Evolutionary conservation across 352 stramenopile genomes (phyloP), one percentile per base, ranked within the genome.

Genomic region (Phytopythium litorale): DNA sequence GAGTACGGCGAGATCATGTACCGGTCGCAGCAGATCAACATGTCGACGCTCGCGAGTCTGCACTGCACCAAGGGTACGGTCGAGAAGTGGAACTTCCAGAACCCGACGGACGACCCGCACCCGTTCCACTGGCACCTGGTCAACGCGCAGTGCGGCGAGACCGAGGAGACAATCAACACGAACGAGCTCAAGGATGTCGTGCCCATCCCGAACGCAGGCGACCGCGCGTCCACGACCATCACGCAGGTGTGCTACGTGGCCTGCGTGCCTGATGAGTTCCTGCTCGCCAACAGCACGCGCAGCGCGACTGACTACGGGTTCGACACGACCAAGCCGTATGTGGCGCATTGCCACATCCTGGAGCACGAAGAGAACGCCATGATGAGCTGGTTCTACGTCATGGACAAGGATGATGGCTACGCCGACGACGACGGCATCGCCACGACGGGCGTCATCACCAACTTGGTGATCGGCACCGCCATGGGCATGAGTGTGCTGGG

Each of bases 311-410:
- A 88, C 42, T 92, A 84, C 69, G 77, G 77, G 53, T 92, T 92
- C 53, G 76, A 90, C 60, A 89, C 80, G 15, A 78, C 66, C 0
- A 78, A 88, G 19, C 79, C 80, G 28, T 90, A 92, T 55, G 69
- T 92, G n/a, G 80, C 81, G 1, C 83, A 92, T 33, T 92, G 83
- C 58, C 83, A 92, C 64, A 87, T 88, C 42, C 58, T 92, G n/a
- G 83, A 92, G 58, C 83, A 92, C 62, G 80, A 89, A 64, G 83
- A 90, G 53, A 90, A 92, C 67, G 64, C 64, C 52, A 92, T 89
- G 83, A 76, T 90, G 68, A 84, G 75, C 33, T 78, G 73, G 42
- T 92, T 92, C 68, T 68, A 84, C 64, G 55, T 89, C 45, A 84
- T 68, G 28, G 75, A 84, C 50, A 58, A 13, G 19, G 78, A 89